Conservation (phyloP, 306 rosid genomes). For the Prunus kanzakura region DNA sequence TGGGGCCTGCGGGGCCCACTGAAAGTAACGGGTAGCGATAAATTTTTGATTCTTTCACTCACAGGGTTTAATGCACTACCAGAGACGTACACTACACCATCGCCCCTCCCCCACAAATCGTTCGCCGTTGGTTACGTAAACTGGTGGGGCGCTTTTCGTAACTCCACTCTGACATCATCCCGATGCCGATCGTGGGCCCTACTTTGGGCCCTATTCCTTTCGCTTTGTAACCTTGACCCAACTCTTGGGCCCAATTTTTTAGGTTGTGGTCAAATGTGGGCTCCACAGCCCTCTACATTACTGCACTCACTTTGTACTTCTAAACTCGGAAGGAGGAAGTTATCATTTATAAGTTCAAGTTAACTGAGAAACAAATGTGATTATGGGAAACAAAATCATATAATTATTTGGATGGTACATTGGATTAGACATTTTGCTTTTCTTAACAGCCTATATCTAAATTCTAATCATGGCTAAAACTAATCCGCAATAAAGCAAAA, state of each 20-base stretch:
- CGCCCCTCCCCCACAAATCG: background rate
- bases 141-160: background rate
- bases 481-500: background rate
- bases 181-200: background rate
- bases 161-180: background rate
- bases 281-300: background rate
- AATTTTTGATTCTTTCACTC: background rate
- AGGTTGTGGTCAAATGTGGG: background rate
- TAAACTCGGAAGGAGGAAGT: background rate
- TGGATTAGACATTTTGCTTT: background rate
- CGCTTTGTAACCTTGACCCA: background rate
- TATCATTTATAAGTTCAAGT: background rate
- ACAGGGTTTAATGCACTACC: background rate
- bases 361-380: background rate
- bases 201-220: background rate
- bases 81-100: conserved; percentile 7
- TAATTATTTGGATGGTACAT: background rate
- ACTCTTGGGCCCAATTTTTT: background rate
- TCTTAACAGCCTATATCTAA: background rate
- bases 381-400: conserved; percentile 10
- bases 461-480: background rate
- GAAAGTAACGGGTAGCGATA: background rate
- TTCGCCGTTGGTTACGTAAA: background rate
- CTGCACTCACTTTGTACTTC: conserved; percentile 10
- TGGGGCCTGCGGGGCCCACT: background rate